Conservation (phyloP, 163 green algal species). For the Scenedesmus sp. region DNA sequence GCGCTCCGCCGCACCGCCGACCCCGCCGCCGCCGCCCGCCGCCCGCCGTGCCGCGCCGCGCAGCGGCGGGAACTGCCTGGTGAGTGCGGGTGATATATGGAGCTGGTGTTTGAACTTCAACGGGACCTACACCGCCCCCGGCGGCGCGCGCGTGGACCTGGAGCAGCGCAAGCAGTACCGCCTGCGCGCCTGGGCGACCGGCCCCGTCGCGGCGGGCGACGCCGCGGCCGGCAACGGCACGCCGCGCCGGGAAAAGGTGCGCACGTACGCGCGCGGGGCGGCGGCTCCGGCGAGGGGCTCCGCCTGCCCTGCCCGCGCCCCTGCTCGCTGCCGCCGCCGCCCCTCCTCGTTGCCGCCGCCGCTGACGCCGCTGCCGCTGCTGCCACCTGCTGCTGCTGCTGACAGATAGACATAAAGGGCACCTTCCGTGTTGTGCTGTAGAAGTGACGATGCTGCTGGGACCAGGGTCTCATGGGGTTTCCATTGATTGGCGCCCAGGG, state of each 20-base stretch:
- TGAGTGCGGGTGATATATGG: neutral
- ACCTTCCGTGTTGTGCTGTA: no score
- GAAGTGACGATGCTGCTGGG: no score
- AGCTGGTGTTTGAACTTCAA: constrained; percentile 19
- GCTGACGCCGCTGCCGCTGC: neutral
- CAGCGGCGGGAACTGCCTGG: neutral
- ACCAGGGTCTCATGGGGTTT: no score
- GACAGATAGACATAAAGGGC: neutral
- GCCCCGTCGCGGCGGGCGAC: neutral
- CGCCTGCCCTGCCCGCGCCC: neutral
- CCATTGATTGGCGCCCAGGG: no score
- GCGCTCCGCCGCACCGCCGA: no score
- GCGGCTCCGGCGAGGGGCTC: neutral
- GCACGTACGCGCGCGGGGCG: neutral
- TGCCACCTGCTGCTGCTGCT: neutral
- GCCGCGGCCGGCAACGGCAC: neutral
- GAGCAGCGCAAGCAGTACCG: neutral
- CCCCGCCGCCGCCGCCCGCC: neutral
- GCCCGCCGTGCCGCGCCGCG: no score
- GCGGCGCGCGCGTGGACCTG: neutral
- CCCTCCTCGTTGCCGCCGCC: neutral
- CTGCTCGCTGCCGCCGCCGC: neutral
- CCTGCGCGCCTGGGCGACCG: neutral
- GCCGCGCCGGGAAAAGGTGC: neutral
- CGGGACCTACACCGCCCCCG: neutral